A percentile compares a stretch with the other conserved stretches of the same genome.
Conservation (phyloP, 2,329 filamentous ascomycete species). For the Biscogniauxia sp. region DNA sequence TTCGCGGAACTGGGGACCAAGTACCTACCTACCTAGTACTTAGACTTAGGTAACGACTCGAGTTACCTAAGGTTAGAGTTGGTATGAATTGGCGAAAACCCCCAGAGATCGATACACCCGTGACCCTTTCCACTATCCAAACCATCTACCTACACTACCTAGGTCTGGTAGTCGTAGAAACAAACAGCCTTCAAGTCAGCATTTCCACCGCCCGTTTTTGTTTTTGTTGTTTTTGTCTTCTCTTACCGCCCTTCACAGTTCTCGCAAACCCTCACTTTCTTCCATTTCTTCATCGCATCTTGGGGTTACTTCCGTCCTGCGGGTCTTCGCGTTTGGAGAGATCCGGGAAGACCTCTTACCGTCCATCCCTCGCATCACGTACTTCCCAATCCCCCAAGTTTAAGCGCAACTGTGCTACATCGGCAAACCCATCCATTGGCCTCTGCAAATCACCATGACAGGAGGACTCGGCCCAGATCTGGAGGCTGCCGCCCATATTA, state of each 20-base stretch:
- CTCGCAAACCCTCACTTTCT: neutral
- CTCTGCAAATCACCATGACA: constrained; percentile 17
- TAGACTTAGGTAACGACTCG: neutral
- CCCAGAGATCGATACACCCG: neutral
- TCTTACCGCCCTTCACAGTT: neutral
- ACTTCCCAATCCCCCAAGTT: neutral
- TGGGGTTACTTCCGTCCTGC: neutral
- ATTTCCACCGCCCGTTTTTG: neutral
- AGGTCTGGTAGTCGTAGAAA: neutral
- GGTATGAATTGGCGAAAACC: neutral
- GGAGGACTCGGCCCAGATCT: constrained; percentile 35
- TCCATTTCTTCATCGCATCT: too few species aligned
- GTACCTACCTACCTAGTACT: too few species aligned
- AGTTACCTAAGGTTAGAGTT: neutral
- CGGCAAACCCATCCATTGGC: neutral
- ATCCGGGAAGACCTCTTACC: too few species aligned
- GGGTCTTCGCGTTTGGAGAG: neutral
- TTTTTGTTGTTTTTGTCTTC: too few species aligned
- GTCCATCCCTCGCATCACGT: neutral
- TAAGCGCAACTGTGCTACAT: neutral
- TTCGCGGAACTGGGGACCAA: too few species aligned
- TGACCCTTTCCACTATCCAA: neutral
- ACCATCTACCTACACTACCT: neutral
- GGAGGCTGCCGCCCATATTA: constrained; percentile 41
- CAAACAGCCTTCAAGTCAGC: too few species aligned